Conservation (phyloP, 441 rosid genomes). For the Melianthus villosus region DNA sequence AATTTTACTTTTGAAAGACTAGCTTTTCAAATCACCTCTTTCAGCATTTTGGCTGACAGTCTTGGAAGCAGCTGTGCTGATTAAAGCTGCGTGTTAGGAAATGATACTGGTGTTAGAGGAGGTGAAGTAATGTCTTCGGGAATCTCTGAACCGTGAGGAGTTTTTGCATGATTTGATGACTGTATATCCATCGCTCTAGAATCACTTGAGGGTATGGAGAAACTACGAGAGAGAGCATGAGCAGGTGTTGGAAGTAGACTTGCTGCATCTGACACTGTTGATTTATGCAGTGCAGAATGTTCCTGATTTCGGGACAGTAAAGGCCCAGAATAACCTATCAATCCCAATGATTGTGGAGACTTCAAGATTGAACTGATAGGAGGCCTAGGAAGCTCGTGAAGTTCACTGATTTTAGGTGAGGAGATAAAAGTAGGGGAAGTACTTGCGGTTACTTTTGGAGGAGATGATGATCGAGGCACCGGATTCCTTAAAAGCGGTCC, state of each 20-base stretch:
- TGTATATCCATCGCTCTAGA: slow-evolving; percentile 25
- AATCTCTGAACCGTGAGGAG: slow-evolving; percentile 22
- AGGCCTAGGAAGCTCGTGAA: slow-evolving; percentile 73
- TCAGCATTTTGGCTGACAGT: slow-evolving; percentile 14
- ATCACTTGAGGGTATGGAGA: slow-evolving; percentile 47
- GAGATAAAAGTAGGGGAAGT: slow-evolving; percentile 36
- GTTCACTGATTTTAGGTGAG: slow-evolving; percentile 58
- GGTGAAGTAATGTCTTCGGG: slow-evolving; percentile 38
- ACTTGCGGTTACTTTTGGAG: slow-evolving; percentile 34
- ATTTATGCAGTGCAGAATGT: slow-evolving; percentile 19
- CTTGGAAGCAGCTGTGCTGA: slow-evolving; percentile 10
- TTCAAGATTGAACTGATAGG: slow-evolving; percentile 21
- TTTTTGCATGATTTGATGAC: slow-evolving; percentile 20
- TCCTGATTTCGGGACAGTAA: slow-evolving; percentile 28
- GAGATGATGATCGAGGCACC: slow-evolving; percentile 20
- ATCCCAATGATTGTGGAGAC: slow-evolving; percentile 20
- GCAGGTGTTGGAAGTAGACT: slow-evolving; percentile 49
- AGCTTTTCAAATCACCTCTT: slow-evolving; percentile 22
- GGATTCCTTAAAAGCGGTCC: slow-evolving; percentile 52
- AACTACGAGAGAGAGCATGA: slow-evolving; percentile 34
- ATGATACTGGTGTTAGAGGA: slow-evolving; percentile 47
- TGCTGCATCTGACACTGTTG: slow-evolving; percentile 20
- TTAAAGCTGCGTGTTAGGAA: slow-evolving; percentile 16
- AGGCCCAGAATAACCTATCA: slow-evolving; percentile 42
- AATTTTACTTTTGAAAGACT: too few species aligned